Evolutionary conservation across 768 basidiomycete genomes (phyloP).

Genomic region (Termitomyces heimii): DNA sequence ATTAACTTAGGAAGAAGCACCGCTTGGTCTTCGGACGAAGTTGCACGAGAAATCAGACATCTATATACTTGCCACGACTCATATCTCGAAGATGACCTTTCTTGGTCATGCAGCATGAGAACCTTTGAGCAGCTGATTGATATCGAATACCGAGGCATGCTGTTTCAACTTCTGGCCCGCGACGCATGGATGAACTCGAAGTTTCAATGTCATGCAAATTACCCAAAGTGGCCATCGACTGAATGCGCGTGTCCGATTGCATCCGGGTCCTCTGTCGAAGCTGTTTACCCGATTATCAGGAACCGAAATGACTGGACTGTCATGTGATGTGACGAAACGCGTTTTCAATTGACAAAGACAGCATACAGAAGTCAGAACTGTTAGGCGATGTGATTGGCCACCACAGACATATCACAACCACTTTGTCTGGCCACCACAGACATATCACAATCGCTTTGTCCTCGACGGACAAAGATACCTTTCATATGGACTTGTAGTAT

Average conservation of each 20-base stretch:
- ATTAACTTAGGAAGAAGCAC: not conserved
- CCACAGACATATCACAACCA: too few species aligned
- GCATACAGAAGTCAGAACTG: too few species aligned
- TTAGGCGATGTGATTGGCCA: too few species aligned
- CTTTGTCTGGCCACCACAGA: too few species aligned
- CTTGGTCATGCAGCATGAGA: not conserved
- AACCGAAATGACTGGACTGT: not conserved
- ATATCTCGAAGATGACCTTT: not conserved
- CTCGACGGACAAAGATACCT: too few species aligned
- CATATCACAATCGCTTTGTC: too few species aligned
- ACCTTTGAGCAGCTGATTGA: not conserved
- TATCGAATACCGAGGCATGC: not conserved
- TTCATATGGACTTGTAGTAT: too few species aligned
- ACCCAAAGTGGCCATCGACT: not conserved
- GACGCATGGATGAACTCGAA: too few species aligned
- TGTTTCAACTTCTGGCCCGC: not conserved
- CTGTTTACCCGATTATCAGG: too few species aligned
- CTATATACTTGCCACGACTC: not conserved
- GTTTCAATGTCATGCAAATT: too few species aligned
- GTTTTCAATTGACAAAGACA: too few species aligned
- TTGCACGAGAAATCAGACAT: not conserved
- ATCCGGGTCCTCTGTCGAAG: not conserved
- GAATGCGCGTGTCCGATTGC: not conserved
- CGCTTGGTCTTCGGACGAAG: not conserved
- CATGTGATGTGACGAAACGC: slow-evolving; percentile 8